Conservation (phyloP, 2,329 filamentous ascomycete genomes). For the Bipolaris cookei region DNA sequence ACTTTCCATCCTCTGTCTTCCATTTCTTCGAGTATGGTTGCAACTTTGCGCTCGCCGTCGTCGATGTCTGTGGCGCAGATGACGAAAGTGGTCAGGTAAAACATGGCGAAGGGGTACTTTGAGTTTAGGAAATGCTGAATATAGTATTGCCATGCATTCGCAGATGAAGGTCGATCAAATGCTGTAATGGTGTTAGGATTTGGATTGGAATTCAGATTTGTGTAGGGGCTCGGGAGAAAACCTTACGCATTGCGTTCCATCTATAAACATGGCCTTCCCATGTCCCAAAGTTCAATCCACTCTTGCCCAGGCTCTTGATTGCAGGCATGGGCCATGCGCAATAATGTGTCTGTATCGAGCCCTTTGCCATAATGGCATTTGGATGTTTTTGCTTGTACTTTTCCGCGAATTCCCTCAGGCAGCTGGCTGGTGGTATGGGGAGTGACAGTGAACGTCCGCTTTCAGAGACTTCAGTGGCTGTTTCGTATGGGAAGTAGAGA, state of each 20-base stretch:
- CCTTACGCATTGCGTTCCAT: slow-evolving; percentile 42
- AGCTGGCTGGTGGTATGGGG: slow-evolving; percentile 23
- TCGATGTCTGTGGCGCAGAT: slow-evolving; percentile 30
- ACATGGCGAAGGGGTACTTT: slow-evolving; percentile 35
- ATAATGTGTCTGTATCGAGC: slow-evolving; percentile 29
- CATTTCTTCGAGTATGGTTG: slow-evolving; percentile 26
- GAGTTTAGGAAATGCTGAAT: slow-evolving; percentile 39
- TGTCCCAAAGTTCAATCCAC: slow-evolving; percentile 31
- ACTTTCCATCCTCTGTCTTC: slow-evolving; percentile 35
- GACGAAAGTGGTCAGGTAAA: slow-evolving; percentile 38
- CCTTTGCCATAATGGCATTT: slow-evolving; percentile 27
- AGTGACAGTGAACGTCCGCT: slow-evolving; percentile 20
- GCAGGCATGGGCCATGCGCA: slow-evolving; percentile 43
- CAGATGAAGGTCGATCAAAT: slow-evolving; percentile 38
- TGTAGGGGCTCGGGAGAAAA: background rate
- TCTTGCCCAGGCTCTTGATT: slow-evolving; percentile 31
- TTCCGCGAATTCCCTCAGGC: slow-evolving; percentile 29
- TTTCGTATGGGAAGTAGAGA: slow-evolving; percentile 38
- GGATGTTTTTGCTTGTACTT: slow-evolving; percentile 28
- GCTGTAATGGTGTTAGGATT: slow-evolving; percentile 15
- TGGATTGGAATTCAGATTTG: background rate
- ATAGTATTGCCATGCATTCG: slow-evolving; percentile 42
- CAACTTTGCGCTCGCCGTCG: slow-evolving; percentile 27
- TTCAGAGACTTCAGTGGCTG: slow-evolving; percentile 10
- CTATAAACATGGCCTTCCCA: slow-evolving; percentile 41